Evolutionary conservation across 1,284 basidiomycete species (phyloP).

Genomic region (Uromyces viciae-fabae): DNA sequence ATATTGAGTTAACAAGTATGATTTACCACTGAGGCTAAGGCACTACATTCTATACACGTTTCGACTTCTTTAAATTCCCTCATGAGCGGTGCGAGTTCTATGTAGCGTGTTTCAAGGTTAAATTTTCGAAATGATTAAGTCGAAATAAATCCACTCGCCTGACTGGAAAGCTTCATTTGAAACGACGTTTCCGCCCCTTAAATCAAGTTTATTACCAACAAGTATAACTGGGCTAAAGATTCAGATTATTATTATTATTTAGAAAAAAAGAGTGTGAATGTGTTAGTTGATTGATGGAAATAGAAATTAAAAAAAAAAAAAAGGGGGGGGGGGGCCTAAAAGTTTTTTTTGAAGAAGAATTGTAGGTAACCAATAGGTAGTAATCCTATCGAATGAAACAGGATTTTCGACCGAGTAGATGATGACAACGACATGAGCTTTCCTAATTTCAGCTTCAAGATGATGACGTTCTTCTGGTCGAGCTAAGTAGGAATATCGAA

Average conservation of each 20-base stretch:
- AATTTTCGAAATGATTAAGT: background rate
- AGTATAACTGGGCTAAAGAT: slow-evolving; percentile 87
- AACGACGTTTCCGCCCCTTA: slow-evolving; percentile 76
- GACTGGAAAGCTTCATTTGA: slow-evolving; percentile 91
- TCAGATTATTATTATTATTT: no score
- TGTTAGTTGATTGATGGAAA: no score
- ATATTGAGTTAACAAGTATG: slow-evolving; percentile 28
- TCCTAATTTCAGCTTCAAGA: slow-evolving; percentile 87
- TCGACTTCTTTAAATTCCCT: slow-evolving; percentile 98
- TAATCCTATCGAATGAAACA: slow-evolving; percentile 91
- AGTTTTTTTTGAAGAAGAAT: no score
- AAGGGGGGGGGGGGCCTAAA: no score
- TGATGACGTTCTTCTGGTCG: slow-evolving; percentile 75
- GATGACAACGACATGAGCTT: slow-evolving; percentile 95
- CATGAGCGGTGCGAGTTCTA: slow-evolving; percentile 85
- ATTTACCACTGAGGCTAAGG: slow-evolving; percentile 59
- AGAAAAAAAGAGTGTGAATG: no score
- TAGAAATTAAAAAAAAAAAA: no score
- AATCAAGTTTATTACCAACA: slow-evolving; percentile 96
- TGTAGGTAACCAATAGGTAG: slow-evolving; percentile 97
- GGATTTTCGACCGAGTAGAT: slow-evolving; percentile 95
- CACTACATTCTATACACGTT: slow-evolving; percentile 95
- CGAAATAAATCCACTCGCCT: slow-evolving; percentile 54
- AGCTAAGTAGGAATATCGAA: slow-evolving; percentile 58
- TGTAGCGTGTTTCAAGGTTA: background rate